Conservation (phyloP, 2,329 filamentous ascomycete species). For the Diaporthe vexans region DNA sequence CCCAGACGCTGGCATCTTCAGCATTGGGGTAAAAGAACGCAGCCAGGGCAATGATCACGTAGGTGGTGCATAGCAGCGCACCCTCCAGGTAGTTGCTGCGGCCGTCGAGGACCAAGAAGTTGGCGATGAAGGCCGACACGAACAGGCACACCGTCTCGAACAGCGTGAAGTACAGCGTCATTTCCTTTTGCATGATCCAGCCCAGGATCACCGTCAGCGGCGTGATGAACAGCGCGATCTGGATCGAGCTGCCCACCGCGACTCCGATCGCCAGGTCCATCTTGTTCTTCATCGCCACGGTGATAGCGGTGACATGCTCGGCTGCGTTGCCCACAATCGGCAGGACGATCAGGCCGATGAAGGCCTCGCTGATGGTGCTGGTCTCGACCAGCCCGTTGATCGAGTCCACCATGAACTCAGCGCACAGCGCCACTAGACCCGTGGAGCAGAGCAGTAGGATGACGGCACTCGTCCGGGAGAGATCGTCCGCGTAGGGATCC, state of each 20-base stretch:
- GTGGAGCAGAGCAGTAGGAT: constrained; percentile 75
- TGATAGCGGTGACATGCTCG: constrained; percentile 80
- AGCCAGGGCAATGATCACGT: constrained; percentile 76
- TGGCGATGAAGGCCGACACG: constrained; percentile 86
- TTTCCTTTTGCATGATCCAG: constrained; percentile 77
- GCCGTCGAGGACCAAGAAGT: constrained; percentile 88
- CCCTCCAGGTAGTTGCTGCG: constrained; percentile 91
- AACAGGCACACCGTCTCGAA: constrained; percentile 93
- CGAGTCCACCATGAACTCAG: constrained; percentile 78
- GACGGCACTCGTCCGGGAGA: constrained; percentile 68
- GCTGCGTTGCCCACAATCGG: constrained; percentile 82
- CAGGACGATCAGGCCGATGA: constrained; percentile 79
- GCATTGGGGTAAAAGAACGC: constrained; percentile 76
- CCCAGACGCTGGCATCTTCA: constrained; percentile 57
- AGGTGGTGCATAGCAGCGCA: constrained; percentile 75
- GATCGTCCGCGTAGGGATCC: constrained; percentile 49
- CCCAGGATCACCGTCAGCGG: constrained; percentile 79
- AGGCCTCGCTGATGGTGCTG: constrained; percentile 72
- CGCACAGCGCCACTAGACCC: constrained; percentile 75
- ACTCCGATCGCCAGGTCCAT: constrained; percentile 83
- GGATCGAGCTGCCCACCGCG: constrained; percentile 78
- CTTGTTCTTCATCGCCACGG: constrained; percentile 80
- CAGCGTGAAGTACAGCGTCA: constrained; percentile 87
- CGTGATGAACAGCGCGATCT: constrained; percentile 80
- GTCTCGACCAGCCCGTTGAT: constrained; percentile 73